Conservation (phyloP, 345 rosid genomes). For the Pistacia vera region DNA sequence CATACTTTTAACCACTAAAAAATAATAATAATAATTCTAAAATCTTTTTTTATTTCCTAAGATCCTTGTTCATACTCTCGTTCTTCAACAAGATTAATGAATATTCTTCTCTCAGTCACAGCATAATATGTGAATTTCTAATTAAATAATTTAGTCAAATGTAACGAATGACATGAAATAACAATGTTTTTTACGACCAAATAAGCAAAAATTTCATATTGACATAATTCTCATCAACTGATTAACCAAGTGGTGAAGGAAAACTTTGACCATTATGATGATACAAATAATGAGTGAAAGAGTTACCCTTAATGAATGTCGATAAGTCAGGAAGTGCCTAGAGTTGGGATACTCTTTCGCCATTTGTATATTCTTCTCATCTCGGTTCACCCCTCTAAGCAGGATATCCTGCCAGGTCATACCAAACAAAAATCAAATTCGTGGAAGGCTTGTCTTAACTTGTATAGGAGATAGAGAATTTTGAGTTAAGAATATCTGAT, state of each 20-base stretch:
- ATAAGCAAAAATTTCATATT: background rate
- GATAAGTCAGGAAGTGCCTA: conserved; percentile 80
- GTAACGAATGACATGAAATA: background rate
- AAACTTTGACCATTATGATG: background rate
- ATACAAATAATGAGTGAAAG: background rate
- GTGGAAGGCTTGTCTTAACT: background rate
- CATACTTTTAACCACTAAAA: background rate
- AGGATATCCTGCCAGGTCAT: conserved; percentile 77
- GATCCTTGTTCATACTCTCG: background rate
- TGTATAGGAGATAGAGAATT: background rate
- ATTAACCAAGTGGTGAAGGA: too few relatives aligned
- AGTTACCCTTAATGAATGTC: conserved; percentile 88
- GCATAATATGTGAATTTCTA: background rate
- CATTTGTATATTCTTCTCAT: conserved; percentile 90
- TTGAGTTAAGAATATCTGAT: background rate
- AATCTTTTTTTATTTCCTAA: background rate
- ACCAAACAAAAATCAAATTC: conserved; percentile 10
- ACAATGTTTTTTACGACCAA: background rate
- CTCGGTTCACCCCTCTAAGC: conserved; percentile 95
- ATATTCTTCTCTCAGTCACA: background rate
- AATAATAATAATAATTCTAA: background rate
- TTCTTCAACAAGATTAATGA: background rate
- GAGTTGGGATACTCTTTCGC: conserved; percentile 77
- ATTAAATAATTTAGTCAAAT: background rate
- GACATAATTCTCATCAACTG: too few relatives aligned